These are phyloP conservation scores for Arachnomyces sp. DNA, from an alignment of 2,329 filamentous ascomycete genomes.

Conservation along the genomic window DNA sequence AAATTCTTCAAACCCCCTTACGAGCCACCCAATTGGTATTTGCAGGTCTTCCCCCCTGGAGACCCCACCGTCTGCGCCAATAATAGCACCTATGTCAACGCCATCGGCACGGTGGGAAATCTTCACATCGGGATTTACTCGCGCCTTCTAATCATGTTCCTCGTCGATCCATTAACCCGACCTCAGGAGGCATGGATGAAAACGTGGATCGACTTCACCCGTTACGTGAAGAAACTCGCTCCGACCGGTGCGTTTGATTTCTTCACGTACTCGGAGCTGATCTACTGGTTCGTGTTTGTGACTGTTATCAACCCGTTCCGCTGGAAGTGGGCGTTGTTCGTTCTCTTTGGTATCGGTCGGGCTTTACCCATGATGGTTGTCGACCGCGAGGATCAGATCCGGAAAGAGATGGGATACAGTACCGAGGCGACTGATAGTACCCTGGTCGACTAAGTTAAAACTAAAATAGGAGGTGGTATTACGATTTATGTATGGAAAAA, in stretches of 20 bases:
- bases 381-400: conserved; percentile 53
- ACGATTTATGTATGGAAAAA: too few species aligned
- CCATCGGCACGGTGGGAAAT: conserved; percentile 74
- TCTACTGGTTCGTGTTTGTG: conserved; percentile 80
- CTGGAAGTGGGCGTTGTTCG: conserved; percentile 84
- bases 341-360: conserved; percentile 66
- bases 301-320: conserved; percentile 73
- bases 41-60: conserved; percentile 72
- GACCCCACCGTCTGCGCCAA: conserved; percentile 69
- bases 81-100: conserved; percentile 75
- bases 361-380: conserved; percentile 59
- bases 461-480: too few species aligned
- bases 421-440: too few species aligned
- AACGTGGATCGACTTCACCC: conserved; percentile 78
- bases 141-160: conserved; percentile 75
- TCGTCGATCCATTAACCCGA: conserved; percentile 66
- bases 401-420: conserved; percentile 38
- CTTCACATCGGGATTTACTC: conserved; percentile 90
- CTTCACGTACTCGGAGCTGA: conserved; percentile 75
- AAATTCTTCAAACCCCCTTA: conserved; percentile 68
- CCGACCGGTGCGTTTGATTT: conserved; percentile 77
- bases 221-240: conserved; percentile 57
- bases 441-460: background rate
- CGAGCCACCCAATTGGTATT: conserved; percentile 74
- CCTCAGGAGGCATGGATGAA: conserved; percentile 69